Percentiles rank a stretch among this genome's conserved stretches.
phyloP scores from a whole-genome alignment of 2,329 filamentous ascomycete species.

The Cylindrodendrum hubeiense region DNA sequence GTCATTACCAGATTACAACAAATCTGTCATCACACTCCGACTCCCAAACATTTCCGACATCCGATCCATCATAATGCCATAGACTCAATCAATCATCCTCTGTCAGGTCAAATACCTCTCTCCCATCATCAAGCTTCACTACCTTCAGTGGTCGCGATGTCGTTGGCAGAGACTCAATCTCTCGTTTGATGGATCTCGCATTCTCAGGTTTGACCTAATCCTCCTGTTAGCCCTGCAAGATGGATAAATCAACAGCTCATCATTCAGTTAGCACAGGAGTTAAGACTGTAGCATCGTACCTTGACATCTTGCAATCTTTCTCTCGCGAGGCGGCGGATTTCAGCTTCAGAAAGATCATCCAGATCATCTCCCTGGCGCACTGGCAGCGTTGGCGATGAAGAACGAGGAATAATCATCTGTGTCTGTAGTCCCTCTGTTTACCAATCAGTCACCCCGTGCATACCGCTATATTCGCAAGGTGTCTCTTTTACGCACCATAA shows the following conservation, averaged over 20 bases:
- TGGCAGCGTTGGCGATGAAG: constrained; percentile 17
- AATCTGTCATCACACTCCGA: not conserved
- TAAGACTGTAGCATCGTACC: constrained; percentile 12
- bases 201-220: constrained; percentile 6
- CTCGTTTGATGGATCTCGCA: constrained; percentile 20
- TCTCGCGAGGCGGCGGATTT: constrained; percentile 37
- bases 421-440: constrained; percentile 35
- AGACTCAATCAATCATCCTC: constrained; percentile 13
- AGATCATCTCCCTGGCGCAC: not conserved
- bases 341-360: constrained; percentile 21
- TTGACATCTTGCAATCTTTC: constrained; percentile 32
- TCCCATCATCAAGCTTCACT: constrained; percentile 27
- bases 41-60: not conserved
- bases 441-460: not conserved
- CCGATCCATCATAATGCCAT: not conserved
- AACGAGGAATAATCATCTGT: constrained; percentile 39
- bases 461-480: no score
- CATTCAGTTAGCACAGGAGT: not conserved
- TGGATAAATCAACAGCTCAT: not conserved
- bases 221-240: not conserved
- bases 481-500: constrained; percentile 21
- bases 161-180: not conserved
- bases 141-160: constrained; percentile 23
- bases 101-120: constrained; percentile 32
- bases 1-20: not conserved